Percentiles rank a stretch among this genome's conserved stretches.
phyloP scores from a whole-genome alignment of 2,329 filamentous ascomycete species.

The Neofusicoccum ribis region DNA sequence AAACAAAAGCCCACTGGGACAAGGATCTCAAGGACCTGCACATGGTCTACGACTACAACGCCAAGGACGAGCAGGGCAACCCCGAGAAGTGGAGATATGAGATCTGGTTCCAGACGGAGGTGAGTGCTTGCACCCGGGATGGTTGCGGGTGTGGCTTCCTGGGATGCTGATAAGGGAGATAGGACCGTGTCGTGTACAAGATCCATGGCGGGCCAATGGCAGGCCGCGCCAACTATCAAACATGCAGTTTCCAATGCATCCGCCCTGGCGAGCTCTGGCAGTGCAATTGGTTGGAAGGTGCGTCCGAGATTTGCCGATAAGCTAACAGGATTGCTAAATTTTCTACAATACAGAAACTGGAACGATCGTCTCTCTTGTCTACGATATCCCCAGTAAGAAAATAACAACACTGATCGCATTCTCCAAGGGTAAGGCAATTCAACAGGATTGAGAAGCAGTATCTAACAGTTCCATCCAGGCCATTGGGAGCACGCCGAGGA shows the following conservation, averaged over 20 bases:
- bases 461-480: not conserved
- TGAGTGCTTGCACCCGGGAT: not conserved
- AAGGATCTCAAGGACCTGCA: conserved; percentile 56
- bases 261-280: conserved; percentile 61
- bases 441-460: too few species aligned
- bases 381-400: conserved; percentile 52
- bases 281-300: conserved; percentile 57
- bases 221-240: conserved; percentile 55
- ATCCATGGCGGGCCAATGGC: conserved; percentile 64
- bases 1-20: conserved; percentile 39
- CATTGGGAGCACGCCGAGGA: conserved; percentile 56
- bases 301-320: not conserved
- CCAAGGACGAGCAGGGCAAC: conserved; percentile 48
- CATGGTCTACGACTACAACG: conserved; percentile 59
- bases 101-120: conserved; percentile 60
- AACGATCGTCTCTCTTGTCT: conserved; percentile 57
- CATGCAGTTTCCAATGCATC: conserved; percentile 58
- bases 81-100: conserved; percentile 63
- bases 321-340: not conserved
- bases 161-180: not conserved
- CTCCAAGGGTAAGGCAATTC: conserved; percentile 40
- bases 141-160: conserved; percentile 23
- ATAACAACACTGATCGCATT: conserved; percentile 58
- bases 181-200: conserved; percentile 54
- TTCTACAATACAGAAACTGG: conserved; percentile 49